Evolutionary conservation across 768 basidiomycete genomes (phyloP).

Genomic region (Cystobasidium tubakii): DNA sequence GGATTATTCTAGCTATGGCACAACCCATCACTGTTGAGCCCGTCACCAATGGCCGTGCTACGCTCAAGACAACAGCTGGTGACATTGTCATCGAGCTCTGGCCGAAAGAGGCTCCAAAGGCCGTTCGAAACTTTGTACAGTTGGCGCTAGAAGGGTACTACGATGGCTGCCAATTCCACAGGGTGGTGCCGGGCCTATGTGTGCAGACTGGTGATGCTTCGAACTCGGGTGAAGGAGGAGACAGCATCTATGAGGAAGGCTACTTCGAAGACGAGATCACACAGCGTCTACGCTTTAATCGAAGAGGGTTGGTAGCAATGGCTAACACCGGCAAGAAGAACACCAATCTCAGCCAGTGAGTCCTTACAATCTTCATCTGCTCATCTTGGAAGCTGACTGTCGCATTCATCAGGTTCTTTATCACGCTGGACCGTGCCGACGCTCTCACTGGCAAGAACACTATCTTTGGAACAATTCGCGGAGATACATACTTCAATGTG

Average conservation of each 20-base stretch:
- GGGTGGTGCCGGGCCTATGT: slow-evolving; percentile 85
- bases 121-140: slow-evolving; percentile 59
- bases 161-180: slow-evolving; percentile 89
- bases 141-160: slow-evolving; percentile 63
- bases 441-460: slow-evolving; percentile 93
- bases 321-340: slow-evolving; percentile 77
- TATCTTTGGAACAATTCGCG: slow-evolving; percentile 70
- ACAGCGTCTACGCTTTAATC: slow-evolving; percentile 76
- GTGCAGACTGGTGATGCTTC: slow-evolving; percentile 92
- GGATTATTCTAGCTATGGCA: slow-evolving; percentile 5
- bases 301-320: slow-evolving; percentile 89
- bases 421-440: slow-evolving; percentile 68
- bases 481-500: slow-evolving; percentile 83
- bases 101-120: slow-evolving; percentile 78
- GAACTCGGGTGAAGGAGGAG: slow-evolving; percentile 83
- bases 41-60: slow-evolving; percentile 20
- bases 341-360: slow-evolving; percentile 87
- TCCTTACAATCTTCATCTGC: too few species aligned
- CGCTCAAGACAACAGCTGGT: slow-evolving; percentile 39
- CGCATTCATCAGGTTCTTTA: slow-evolving; percentile 53
- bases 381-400: not conserved
- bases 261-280: slow-evolving; percentile 93
- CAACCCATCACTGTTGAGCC: slow-evolving; percentile 37
- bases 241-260: slow-evolving; percentile 85
- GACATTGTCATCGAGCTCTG: slow-evolving; percentile 45